A percentile compares a stretch with the other conserved stretches of the same genome.
Evolutionary conservation across 495 filamentous ascomycete species (phyloP).

Genomic region (Aspergillus sclerotioniger): DNA sequence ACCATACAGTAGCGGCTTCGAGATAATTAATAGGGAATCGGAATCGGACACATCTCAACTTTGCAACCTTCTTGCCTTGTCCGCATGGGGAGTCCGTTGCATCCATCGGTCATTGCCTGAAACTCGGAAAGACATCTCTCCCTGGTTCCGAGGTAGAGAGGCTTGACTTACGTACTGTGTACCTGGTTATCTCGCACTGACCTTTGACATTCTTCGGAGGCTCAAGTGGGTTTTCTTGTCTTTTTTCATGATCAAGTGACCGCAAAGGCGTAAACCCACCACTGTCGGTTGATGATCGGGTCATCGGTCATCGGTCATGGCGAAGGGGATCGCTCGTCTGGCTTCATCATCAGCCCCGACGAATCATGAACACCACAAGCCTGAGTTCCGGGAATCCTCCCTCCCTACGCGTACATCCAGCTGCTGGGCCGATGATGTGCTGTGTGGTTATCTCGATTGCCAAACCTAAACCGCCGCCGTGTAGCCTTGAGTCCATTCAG

Average conservation of each 20-base stretch:
- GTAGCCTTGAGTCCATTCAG: neutral
- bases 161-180: conserved; percentile 4
- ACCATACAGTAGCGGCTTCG: conserved; percentile 21
- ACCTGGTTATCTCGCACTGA: conserved; percentile 14
- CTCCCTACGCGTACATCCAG: neutral
- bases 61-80: conserved; percentile 5
- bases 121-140: conserved; percentile 13
- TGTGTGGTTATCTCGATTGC: conserved; percentile 9
- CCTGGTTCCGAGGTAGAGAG: conserved; percentile 2
- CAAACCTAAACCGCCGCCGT: neutral
- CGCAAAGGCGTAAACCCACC: neutral
- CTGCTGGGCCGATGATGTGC: conserved; percentile 1
- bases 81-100: neutral
- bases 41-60: conserved; percentile 7
- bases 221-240: conserved; percentile 25
- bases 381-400: neutral
- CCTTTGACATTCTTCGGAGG: conserved; percentile 20
- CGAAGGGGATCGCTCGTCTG: neutral
- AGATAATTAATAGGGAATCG: neutral
- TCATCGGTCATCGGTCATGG: conserved; percentile 6
- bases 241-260: conserved; percentile 18
- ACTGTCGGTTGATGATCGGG: neutral
- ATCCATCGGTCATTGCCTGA: conserved; percentile 8
- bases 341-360: neutral
- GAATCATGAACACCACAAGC: neutral